A percentile compares a stretch with the other conserved stretches of the same genome.
These are phyloP conservation scores for Leishmania amazonensis DNA, from an alignment of 208 protist genomes.

Conservation along the genomic window DNA sequence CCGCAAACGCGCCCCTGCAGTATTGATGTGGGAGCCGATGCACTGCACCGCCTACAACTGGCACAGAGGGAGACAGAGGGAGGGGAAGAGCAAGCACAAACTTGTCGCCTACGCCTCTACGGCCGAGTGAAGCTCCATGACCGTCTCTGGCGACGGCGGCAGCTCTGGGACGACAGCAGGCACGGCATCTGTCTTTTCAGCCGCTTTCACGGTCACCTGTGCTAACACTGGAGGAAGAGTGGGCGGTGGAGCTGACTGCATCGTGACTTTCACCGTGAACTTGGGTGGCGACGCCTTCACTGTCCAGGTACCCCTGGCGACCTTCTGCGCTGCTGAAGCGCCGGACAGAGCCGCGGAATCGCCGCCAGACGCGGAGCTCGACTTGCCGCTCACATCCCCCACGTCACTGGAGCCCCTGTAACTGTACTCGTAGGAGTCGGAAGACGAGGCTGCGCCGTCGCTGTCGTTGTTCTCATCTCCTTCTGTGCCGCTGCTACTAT, in stretches of 20 bases:
- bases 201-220: not conserved
- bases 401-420: constrained; percentile 3
- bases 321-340: not conserved
- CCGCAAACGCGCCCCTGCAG: not conserved
- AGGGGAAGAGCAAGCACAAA: not conserved
- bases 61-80: not conserved
- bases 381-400: constrained; percentile 2
- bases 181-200: not conserved
- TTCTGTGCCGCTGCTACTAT: constrained; percentile 12
- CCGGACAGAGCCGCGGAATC: not conserved
- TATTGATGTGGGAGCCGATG: not conserved
- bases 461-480: constrained; percentile 5
- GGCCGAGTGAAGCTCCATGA: not conserved
- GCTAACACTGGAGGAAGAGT: no score
- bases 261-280: constrained; percentile 1
- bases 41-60: not conserved
- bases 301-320: not conserved
- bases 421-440: constrained; percentile 22
- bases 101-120: not conserved
- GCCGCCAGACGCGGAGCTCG: not conserved
- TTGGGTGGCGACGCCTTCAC: not conserved
- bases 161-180: not conserved
- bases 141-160: not conserved
- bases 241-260: not conserved
- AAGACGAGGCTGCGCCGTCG: constrained; percentile 8